These are phyloP conservation scores for Phytophthora tubulina DNA, from an alignment of 352 stramenopile species.

Conservation along the genomic window DNA sequence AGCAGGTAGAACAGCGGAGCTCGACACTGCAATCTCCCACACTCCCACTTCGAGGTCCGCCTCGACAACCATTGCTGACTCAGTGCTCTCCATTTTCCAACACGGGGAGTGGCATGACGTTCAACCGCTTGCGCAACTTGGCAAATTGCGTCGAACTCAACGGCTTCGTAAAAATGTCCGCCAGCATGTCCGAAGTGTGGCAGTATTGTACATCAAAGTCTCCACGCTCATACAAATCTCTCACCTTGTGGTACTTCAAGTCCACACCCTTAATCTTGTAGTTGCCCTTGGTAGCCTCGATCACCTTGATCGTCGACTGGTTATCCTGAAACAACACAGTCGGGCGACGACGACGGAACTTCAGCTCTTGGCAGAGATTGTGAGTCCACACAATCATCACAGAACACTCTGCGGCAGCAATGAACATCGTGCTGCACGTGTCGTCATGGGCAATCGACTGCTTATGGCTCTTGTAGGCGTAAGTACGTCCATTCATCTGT, in stretches of 20 bases:
- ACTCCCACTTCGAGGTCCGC: conserved; percentile 23
- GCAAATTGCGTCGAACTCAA: conserved; percentile 9
- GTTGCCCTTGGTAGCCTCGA: conserved; percentile 19
- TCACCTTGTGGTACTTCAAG: conserved; percentile 20
- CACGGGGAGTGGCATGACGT: conserved; percentile 16
- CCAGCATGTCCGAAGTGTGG: conserved; percentile 16
- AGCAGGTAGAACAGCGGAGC: no score
- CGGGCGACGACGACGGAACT: not conserved
- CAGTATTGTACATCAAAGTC: conserved; percentile 22
- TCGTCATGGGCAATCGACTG: conserved; percentile 12
- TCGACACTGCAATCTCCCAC: no score
- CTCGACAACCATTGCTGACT: no score
- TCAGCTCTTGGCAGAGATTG: conserved; percentile 21
- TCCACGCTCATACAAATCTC: conserved; percentile 13
- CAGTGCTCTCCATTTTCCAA: no score
- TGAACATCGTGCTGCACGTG: conserved; percentile 6
- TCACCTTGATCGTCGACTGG: conserved; percentile 23
- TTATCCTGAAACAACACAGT: conserved; percentile 25
- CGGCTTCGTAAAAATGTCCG: conserved; percentile 26
- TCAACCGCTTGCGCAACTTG: conserved; percentile 5
- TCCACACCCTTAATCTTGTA: conserved; percentile 23
- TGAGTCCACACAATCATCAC: conserved; percentile 19
- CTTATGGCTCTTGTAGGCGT: conserved; percentile 20
- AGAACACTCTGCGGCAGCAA: conserved; percentile 6
- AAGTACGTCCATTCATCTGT: conserved; percentile 20